These are phyloP conservation scores for Acacia concinna DNA, from an alignment of 331 rosid genomes.

Conservation along the genomic window DNA sequence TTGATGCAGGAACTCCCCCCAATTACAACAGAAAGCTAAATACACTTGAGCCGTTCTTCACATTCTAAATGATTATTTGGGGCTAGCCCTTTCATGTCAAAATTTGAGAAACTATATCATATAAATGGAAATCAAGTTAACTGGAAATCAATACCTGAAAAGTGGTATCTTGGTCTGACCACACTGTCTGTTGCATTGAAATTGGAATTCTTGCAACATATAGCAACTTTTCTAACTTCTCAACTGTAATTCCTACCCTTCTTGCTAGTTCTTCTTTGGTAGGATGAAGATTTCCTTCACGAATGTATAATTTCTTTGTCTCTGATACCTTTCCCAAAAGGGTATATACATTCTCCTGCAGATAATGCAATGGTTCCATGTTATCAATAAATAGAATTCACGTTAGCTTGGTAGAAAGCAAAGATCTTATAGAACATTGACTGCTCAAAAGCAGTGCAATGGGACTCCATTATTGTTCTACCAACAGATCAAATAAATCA, in stretches of 20 bases:
- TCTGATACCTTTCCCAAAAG: conserved; percentile 71
- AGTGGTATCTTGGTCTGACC: conserved; percentile 85
- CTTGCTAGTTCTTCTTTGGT: conserved; percentile 76
- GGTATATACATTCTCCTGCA: conserved; percentile 77
- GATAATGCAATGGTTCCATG: conserved; percentile 20
- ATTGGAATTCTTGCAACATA: conserved; percentile 67
- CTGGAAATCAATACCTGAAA: conserved; percentile 64
- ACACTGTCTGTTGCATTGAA: conserved; percentile 82
- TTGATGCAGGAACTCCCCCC: neutral
- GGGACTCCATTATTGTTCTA: conserved; percentile 8
- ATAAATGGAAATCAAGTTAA: conserved; percentile 1
- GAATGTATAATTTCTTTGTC: conserved; percentile 66
- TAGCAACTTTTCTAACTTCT: conserved; percentile 65
- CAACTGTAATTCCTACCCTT: conserved; percentile 67
- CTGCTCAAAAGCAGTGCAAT: neutral
- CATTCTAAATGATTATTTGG: neutral
- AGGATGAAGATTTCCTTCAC: conserved; percentile 70
- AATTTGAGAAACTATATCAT: conserved; percentile 20
- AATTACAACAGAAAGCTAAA: conserved; percentile 21
- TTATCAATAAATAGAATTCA: conserved; percentile 16
- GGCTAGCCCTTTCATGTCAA: conserved; percentile 11
- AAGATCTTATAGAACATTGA: conserved; percentile 1
- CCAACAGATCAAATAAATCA: conserved; percentile 11
- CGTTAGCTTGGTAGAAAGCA: conserved; percentile 18
- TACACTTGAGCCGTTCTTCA: conserved; percentile 4